Conservation (phyloP, 176 grass and related monocot species). For the Zea luxurians region DNA sequence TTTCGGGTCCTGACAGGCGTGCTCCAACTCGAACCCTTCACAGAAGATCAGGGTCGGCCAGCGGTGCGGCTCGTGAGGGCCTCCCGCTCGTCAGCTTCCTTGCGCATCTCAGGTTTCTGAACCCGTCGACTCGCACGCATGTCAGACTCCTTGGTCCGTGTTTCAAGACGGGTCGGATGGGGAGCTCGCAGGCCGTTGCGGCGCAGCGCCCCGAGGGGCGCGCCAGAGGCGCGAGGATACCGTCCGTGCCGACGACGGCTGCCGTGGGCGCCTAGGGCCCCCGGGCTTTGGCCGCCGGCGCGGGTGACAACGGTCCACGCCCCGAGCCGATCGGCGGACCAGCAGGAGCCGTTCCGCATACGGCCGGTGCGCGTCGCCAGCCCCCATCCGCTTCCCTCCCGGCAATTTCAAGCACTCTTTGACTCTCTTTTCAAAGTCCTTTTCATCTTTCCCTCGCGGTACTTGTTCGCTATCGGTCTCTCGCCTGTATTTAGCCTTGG, state of each 20-base stretch:
- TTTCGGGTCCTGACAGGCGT: conserved; percentile 54
- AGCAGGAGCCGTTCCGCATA: neutral
- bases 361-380: conserved; percentile 28
- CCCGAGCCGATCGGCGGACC: neutral
- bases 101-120: no score
- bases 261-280: neutral
- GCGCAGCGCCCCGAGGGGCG: no score
- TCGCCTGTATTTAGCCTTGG: conserved; percentile 66
- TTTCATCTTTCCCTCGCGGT: conserved; percentile 76
- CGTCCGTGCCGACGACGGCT: neutral
- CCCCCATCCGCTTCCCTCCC: conserved; percentile 68
- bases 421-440: conserved; percentile 76
- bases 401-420: conserved; percentile 70
- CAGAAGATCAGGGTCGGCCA: conserved; percentile 60
- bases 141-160: no score
- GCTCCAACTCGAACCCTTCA: conserved; percentile 77
- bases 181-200: no score
- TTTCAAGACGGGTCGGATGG: no score
- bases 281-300: conserved; percentile 37
- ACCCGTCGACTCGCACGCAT: no score
- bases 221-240: neutral
- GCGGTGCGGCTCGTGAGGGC: conserved; percentile 23
- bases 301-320: conserved; percentile 31
- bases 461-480: conserved; percentile 80
- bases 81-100: neutral